Percentiles rank a stretch among this genome's conserved stretches.
Evolutionary conservation across 2,329 filamentous ascomycete genomes (phyloP).

Genomic region (Botrytis medusae): DNA sequence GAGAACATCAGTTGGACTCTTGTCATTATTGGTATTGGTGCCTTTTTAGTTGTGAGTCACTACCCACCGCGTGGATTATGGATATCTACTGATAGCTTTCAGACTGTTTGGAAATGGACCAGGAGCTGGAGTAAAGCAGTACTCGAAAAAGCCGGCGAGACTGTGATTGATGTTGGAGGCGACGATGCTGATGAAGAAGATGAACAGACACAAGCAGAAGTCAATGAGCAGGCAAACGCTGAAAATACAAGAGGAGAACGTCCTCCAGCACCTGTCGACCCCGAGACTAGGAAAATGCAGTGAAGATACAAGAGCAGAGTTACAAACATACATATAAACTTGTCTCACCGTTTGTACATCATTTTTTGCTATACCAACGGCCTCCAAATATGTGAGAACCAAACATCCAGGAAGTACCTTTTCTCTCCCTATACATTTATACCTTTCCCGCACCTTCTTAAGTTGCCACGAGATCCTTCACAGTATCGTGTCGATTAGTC

Average conservation of each 20-base stretch:
- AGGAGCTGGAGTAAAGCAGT: constrained; percentile 68
- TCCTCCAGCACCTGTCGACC: constrained; percentile 2
- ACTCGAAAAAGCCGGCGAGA: constrained; percentile 76
- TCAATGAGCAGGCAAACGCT: background rate
- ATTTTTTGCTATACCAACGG: background rate
- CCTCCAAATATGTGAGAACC: background rate
- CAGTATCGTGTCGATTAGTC: constrained; percentile 94
- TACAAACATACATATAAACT: background rate
- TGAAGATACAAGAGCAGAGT: constrained; percentile 4
- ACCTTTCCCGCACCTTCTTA: constrained; percentile 74
- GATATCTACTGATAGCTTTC: background rate
- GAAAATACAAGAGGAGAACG: background rate
- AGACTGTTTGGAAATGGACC: constrained; percentile 82
- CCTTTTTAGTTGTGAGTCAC: constrained; percentile 71
- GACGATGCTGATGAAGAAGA: constrained; percentile 52
- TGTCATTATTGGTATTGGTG: constrained; percentile 75
- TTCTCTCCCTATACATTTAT: background rate
- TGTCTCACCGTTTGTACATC: background rate
- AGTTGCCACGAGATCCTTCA: constrained; percentile 80
- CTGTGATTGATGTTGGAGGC: constrained; percentile 77
- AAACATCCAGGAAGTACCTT: background rate
- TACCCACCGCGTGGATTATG: background rate
- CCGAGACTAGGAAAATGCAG: constrained; percentile 29
- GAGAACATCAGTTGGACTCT: constrained; percentile 78
- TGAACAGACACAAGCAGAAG: constrained; percentile 18